Evolutionary conservation across 495 filamentous ascomycete species (phyloP), one percentile per base, ranked within the genome.

Genomic region (Neurospora africana): DNA sequence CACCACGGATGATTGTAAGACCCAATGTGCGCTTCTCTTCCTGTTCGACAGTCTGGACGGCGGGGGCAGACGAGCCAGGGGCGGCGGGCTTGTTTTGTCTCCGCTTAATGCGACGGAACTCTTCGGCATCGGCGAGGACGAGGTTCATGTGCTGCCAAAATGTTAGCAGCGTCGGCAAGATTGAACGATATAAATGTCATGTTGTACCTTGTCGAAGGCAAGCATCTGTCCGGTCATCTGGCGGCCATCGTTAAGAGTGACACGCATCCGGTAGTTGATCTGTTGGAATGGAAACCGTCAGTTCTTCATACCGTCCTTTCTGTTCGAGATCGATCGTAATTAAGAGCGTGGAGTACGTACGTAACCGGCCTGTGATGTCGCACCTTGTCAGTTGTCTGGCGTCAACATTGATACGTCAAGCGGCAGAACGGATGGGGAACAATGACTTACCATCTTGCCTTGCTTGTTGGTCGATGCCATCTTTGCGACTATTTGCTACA

Each of bases 251-350:
- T 91, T 93, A 78, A 99, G 86, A 47, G 96, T 98, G 74, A 97
- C 91, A 80, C 93, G 89, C 96, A 99, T 98, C 80, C 95, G 92
- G 85, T 96, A 98, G 83, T 98, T 97, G 89, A 99, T 96, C 95
- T 99, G 81, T 19, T 17, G 27, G 21, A 69, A 11, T 58, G 68
- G 27, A 10, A 71, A 68, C 27, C 27, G 79, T 86, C 73, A 87
- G 83, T 78, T 73, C 69, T 67, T 11, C 4, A 39, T 44, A 73
- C 38, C 40, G 7, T 44, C 19, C 8, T 72, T 61, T 69, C 23
- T 21, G 8, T 58, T 40, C n/a, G 35, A 13, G 19, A 47, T 33
- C 38, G 69, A 68, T 71, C 30, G 19, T 30, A 68, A 30, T 30
- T 44, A 21, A 10, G 44, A 69, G 33, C 43, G 11, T n/a, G 47